Evolutionary conservation across 2,329 filamentous ascomycete genomes (phyloP).

Genomic region (Claviceps capensis): DNA sequence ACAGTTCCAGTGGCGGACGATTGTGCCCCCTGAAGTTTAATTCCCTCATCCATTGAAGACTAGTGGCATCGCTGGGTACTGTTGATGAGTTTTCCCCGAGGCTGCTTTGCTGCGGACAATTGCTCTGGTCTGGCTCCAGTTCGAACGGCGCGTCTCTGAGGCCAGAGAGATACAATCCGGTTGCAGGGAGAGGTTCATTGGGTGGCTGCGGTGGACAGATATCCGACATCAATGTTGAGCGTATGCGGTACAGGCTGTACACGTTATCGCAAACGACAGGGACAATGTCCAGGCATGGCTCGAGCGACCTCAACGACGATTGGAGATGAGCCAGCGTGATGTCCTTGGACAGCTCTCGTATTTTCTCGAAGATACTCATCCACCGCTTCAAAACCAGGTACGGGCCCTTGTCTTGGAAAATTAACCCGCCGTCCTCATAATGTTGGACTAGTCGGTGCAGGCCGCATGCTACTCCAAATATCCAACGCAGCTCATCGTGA

Average conservation of each 20-base stretch:
- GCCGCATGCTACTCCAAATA: background rate
- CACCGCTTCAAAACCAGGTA: background rate
- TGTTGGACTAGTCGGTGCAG: background rate
- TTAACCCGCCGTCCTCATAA: background rate
- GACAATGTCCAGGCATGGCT: background rate
- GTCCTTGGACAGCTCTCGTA: background rate
- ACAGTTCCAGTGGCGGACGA: constrained; percentile 16
- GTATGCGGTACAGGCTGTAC: background rate
- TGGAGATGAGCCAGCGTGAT: background rate
- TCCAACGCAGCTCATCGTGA: background rate
- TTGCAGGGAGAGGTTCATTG: background rate
- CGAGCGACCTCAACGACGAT: background rate
- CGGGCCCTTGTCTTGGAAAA: background rate
- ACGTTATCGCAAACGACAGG: background rate
- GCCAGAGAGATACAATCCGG: background rate
- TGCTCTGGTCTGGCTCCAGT: too few relatives aligned
- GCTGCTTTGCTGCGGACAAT: background rate
- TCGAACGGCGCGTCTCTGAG: background rate
- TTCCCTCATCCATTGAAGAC: constrained; percentile 1
- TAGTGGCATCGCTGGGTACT: background rate
- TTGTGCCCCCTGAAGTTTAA: constrained; percentile 11
- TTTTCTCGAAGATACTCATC: background rate
- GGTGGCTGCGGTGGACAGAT: background rate
- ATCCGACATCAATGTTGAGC: background rate
- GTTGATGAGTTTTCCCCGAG: background rate